Conservation (phyloP, 306 rosid species). For the Vigna radiata region DNA sequence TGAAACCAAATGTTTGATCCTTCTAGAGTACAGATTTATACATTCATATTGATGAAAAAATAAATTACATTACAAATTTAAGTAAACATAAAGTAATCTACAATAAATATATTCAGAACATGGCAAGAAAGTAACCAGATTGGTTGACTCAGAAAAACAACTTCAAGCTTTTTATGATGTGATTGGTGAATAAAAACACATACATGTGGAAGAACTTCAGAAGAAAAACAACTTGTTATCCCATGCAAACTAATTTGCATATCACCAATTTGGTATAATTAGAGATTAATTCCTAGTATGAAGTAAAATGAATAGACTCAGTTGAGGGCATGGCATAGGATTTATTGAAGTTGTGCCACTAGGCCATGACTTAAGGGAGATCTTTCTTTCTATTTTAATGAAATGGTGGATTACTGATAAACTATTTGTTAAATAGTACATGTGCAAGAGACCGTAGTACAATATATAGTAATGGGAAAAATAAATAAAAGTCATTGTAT, state of each 20-base stretch:
- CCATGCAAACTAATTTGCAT: background rate
- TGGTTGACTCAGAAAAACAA: background rate
- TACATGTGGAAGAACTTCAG: background rate
- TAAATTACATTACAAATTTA: slow-evolving; percentile 16
- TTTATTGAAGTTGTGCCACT: background rate
- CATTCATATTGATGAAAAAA: slow-evolving; percentile 23
- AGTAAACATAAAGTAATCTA: slow-evolving; percentile 22
- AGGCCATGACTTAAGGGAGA: background rate
- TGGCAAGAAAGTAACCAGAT: slow-evolving; percentile 9
- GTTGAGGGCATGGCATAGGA: background rate
- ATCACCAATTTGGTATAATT: background rate
- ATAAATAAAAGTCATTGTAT: background rate
- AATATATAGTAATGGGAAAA: background rate
- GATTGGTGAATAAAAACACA: background rate
- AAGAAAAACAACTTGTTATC: background rate
- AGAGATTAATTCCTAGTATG: background rate
- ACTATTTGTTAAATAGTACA: background rate
- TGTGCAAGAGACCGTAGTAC: background rate
- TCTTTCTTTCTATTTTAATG: background rate
- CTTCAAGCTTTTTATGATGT: slow-evolving; percentile 18
- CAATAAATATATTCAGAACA: slow-evolving; percentile 21
- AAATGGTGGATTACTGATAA: background rate
- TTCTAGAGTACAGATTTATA: slow-evolving; percentile 26
- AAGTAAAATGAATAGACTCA: background rate
- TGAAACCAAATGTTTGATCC: slow-evolving; percentile 24